A percentile compares a stretch with the other conserved stretches of the same genome.
Conservation (phyloP, 208 protist species). For the Crithidia fasciculata region DNA sequence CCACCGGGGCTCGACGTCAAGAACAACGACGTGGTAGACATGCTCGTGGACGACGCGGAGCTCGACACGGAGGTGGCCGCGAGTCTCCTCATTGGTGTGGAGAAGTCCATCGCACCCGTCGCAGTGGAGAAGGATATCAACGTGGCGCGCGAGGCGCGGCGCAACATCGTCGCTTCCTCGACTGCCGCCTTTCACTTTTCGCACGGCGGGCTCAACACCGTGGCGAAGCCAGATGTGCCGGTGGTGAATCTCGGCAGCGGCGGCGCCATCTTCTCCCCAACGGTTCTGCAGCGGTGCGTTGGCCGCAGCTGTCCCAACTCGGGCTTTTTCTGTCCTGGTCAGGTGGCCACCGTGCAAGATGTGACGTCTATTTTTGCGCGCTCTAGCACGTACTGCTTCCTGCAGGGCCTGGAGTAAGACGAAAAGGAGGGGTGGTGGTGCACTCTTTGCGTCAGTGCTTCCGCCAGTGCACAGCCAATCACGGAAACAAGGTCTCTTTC, state of each 20-base stretch:
- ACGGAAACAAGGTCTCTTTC: not conserved
- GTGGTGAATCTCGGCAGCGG: conserved; percentile 64
- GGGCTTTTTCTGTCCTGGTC: conserved; percentile 79
- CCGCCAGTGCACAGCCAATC: too few relatives aligned
- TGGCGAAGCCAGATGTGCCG: conserved; percentile 68
- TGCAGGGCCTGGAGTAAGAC: conserved; percentile 69
- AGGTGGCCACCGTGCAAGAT: conserved; percentile 63
- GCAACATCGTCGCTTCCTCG: conserved; percentile 73
- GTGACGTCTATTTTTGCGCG: conserved; percentile 66
- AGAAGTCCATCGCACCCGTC: conserved; percentile 53
- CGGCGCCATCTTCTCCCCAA: conserved; percentile 62
- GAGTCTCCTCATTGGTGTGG: conserved; percentile 58
- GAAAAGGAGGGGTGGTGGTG: not conserved
- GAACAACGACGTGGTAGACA: conserved; percentile 42
- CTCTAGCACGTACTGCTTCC: conserved; percentile 77
- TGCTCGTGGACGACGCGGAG: conserved; percentile 85
- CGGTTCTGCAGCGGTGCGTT: conserved; percentile 76
- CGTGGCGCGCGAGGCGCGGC: conserved; percentile 71
- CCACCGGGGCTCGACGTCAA: conserved; percentile 42
- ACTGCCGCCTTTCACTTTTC: conserved; percentile 84
- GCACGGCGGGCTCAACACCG: conserved; percentile 75
- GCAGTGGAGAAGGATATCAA: conserved; percentile 78
- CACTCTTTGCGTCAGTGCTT: not conserved
- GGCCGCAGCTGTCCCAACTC: conserved; percentile 67
- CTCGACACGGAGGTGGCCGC: conserved; percentile 81